Base-by-base conservation (phyloP, 2,329 filamentous ascomycete species). In the Aspergillus sp. region DNA sequence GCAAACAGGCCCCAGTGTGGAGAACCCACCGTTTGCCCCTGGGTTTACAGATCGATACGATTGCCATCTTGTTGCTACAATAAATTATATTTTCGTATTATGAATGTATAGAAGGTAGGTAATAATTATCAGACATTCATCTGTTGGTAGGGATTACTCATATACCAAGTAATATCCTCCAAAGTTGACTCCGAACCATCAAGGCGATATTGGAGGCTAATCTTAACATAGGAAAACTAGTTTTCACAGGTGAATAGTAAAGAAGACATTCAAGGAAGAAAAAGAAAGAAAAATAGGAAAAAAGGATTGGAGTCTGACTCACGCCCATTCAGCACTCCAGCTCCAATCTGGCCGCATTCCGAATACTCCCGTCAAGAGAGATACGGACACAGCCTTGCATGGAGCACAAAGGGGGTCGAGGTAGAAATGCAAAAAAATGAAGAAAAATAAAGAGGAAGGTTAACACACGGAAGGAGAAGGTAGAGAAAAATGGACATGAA, bases 401-500 rank as follows among this genome's bases (percentile, higher is more conserved):
- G 33, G 19, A 35, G 11, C 7, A 11, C 7, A 35, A 42, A 19
- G 19, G 19, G 19, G 19, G 19, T 19, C 19, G 19, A 19, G 19
- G 19, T 19, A 19, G 19, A 32, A 50, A 52, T 40, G 47, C 42
- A 47, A 28, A 13, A 43, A 29, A 36, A 46, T 43, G 41, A 36
- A 39, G 37, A 39, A 42, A 50, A 44, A 40, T 35, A 45, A 39
- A 37, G 45, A 42, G 47, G 45, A 32, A 40, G 39, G 47, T 41
- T 39, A 49, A 50, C 35, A 50, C 37, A 37, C 6, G 34, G 34
- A 47, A 48, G 33, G 39, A 27, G 19, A 13, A 33, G 30, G 38
- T 12, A 26, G 10, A n/a, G 27, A 28, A 37, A n/a, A 26, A 37
- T 27, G 27, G 19, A 28, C 33, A 38, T 7, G 37, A 39, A 39